These are phyloP conservation scores for Metschnikowia vanudenii DNA, from an alignment of 805 yeast genomes.

Conservation along the genomic window DNA sequence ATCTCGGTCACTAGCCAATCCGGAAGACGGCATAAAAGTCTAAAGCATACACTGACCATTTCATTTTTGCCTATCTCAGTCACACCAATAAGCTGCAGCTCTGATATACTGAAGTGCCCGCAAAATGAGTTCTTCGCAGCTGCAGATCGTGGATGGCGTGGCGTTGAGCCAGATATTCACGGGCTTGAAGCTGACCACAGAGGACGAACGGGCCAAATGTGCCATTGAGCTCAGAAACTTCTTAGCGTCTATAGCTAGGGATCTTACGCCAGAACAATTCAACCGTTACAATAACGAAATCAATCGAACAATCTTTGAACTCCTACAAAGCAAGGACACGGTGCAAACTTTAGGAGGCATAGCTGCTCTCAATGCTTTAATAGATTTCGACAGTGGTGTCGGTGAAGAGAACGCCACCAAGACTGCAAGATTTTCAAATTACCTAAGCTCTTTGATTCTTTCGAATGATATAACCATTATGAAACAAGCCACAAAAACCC, in stretches of 20 bases:
- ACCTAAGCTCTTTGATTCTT: conserved; percentile 74
- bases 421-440: conserved; percentile 88
- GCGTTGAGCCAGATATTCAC: conserved; percentile 52
- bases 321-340: conserved; percentile 71
- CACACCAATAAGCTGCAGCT: no score
- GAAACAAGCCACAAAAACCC: conserved; percentile 80
- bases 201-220: conserved; percentile 48
- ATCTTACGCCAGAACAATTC: conserved; percentile 77
- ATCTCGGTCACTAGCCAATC: conserved; percentile 3
- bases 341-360: conserved; percentile 84
- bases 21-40: background rate
- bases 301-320: conserved; percentile 82
- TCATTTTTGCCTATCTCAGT: no score
- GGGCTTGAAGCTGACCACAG: conserved; percentile 46
- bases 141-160: conserved; percentile 40
- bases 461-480: conserved; percentile 82
- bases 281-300: conserved; percentile 80
- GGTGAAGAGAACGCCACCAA: conserved; percentile 82
- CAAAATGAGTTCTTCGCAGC: conserved; percentile 18
- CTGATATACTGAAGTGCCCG: no score
- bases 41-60: background rate
- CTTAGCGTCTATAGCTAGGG: conserved; percentile 72
- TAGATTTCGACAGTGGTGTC: conserved; percentile 75
- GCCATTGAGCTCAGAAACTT: conserved; percentile 71
- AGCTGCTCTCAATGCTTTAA: conserved; percentile 82